These are phyloP conservation scores for Astraeus odoratus DNA, from an alignment of 768 basidiomycete genomes.

Conservation along the genomic window DNA sequence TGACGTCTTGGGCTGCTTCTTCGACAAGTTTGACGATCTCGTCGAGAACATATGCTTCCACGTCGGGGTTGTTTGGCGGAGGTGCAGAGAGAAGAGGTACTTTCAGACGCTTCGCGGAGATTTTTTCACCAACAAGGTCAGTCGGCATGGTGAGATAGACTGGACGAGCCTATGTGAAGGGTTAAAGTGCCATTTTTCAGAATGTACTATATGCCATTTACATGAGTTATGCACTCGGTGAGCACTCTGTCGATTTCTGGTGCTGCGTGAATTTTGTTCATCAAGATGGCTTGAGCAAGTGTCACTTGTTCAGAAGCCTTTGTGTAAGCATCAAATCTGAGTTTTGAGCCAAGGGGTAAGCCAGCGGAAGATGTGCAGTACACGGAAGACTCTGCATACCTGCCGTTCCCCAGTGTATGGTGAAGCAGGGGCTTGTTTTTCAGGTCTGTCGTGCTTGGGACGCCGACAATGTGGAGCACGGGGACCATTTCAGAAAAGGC, in stretches of 20 bases:
- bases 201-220: slow-evolving; percentile 13
- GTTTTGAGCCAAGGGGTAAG: neutral
- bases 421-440: slow-evolving; percentile 70
- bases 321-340: slow-evolving; percentile 72
- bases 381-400: slow-evolving; percentile 28
- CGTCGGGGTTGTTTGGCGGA: slow-evolving; percentile 47
- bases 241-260: slow-evolving; percentile 76
- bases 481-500: slow-evolving; percentile 88
- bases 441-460: slow-evolving; percentile 69
- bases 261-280: slow-evolving; percentile 46
- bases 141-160: slow-evolving; percentile 86
- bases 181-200: neutral
- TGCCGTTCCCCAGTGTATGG: slow-evolving; percentile 83
- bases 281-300: slow-evolving; percentile 56
- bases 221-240: slow-evolving; percentile 55
- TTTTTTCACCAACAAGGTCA: slow-evolving; percentile 65
- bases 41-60: slow-evolving; percentile 65
- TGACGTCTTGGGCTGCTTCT: slow-evolving; percentile 50
- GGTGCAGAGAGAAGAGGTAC: slow-evolving; percentile 46
- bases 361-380: neutral
- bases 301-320: slow-evolving; percentile 74
- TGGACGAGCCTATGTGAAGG: slow-evolving; percentile 55
- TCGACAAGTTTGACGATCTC: slow-evolving; percentile 63
- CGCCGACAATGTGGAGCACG: slow-evolving; percentile 81
- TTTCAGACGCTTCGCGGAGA: slow-evolving; percentile 57